These are phyloP conservation scores for Phytophthora fragariae DNA, from an alignment of 352 stramenopile genomes.

Conservation along the genomic window DNA sequence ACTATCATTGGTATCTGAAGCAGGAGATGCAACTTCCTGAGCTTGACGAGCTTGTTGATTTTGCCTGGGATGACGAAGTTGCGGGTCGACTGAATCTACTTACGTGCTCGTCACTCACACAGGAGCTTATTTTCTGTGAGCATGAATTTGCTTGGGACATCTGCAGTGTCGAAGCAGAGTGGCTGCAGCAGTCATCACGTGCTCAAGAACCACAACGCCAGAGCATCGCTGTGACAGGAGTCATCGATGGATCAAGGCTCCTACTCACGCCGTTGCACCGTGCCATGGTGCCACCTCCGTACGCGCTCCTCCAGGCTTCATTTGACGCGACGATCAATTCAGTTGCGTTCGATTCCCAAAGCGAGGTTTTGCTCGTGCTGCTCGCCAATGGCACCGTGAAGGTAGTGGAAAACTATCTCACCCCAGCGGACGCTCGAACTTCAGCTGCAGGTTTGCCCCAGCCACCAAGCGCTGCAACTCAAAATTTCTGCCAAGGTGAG, in stretches of 20 bases:
- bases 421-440: slow-evolving; percentile 14
- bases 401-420: slow-evolving; percentile 59
- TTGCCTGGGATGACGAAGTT: slow-evolving; percentile 68
- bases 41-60: slow-evolving; percentile 37
- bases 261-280: slow-evolving; percentile 76
- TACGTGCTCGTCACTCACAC: slow-evolving; percentile 15
- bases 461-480: slow-evolving; percentile 7
- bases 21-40: slow-evolving; percentile 53
- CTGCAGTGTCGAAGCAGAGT: slow-evolving; percentile 31
- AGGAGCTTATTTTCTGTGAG: slow-evolving; percentile 42
- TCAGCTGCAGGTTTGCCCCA: slow-evolving; percentile 33
- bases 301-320: slow-evolving; percentile 51
- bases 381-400: slow-evolving; percentile 52
- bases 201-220: slow-evolving; percentile 4
- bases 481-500: background rate
- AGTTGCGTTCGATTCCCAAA: slow-evolving; percentile 60
- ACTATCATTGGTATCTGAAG: slow-evolving; percentile 90
- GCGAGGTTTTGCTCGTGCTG: slow-evolving; percentile 46
- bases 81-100: slow-evolving; percentile 52
- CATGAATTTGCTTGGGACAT: slow-evolving; percentile 68
- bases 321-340: slow-evolving; percentile 61
- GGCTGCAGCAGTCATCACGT: background rate
- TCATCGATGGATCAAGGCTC: slow-evolving; percentile 68
- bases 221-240: slow-evolving; percentile 53
- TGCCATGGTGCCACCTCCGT: slow-evolving; percentile 73